Evolutionary conservation across 805 yeast genomes (phyloP).

Genomic region (Kuraishia floccosa): DNA sequence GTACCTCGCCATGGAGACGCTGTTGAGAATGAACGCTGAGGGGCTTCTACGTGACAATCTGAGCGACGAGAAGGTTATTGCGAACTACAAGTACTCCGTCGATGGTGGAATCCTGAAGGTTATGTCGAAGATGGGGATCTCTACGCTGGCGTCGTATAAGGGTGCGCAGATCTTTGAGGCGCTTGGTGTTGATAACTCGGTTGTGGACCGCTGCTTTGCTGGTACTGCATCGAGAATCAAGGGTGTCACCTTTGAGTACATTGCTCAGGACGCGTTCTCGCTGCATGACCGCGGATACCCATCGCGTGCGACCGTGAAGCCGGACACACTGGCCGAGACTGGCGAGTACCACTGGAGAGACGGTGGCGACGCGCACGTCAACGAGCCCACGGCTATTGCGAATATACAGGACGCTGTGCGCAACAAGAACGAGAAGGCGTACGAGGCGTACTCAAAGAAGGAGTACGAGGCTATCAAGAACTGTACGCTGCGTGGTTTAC

Average conservation of each 20-base stretch:
- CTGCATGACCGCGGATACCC: constrained; percentile 92
- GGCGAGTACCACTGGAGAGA: constrained; percentile 99
- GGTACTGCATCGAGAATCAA: constrained; percentile 96
- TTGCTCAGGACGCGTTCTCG: constrained; percentile 94
- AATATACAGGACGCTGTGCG: constrained; percentile 96
- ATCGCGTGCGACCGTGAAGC: constrained; percentile 55
- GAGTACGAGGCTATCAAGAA: constrained; percentile 86
- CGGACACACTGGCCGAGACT: constrained; percentile 75
- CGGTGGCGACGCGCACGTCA: constrained; percentile 93
- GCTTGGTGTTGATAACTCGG: constrained; percentile 89
- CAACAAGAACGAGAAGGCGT: constrained; percentile 89
- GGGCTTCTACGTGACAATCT: constrained; percentile 50
- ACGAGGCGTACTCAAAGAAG: constrained; percentile 78
- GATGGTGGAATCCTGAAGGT: constrained; percentile 92
- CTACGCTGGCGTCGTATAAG: constrained; percentile 95
- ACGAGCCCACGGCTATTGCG: constrained; percentile 92
- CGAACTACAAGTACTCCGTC: constrained; percentile 73
- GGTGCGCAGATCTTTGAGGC: constrained; percentile 99
- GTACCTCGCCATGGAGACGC: constrained; percentile 83
- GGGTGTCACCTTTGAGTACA: constrained; percentile 91
- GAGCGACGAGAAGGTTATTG: constrained; percentile 47
- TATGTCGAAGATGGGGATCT: constrained; percentile 99
- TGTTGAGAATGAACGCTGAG: constrained; percentile 76
- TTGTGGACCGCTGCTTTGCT: constrained; percentile 89
- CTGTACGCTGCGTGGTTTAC: constrained; percentile 89